Conservation (phyloP, 768 basidiomycete genomes). For the Thelephora ganbajun region DNA sequence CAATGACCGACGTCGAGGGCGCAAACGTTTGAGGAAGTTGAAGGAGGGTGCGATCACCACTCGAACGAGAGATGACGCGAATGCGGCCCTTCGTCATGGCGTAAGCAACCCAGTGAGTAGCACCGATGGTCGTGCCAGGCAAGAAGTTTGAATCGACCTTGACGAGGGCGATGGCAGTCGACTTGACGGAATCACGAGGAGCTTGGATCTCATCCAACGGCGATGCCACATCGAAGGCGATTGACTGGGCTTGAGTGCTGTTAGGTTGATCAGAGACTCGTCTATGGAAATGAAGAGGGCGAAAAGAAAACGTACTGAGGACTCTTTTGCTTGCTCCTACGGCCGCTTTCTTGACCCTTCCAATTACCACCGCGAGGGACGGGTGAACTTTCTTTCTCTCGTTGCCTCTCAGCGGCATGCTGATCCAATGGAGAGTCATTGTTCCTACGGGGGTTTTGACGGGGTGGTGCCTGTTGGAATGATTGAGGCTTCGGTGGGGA, state of each 20-base stretch:
- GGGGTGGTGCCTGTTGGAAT: constrained; percentile 23
- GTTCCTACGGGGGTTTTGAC: constrained; percentile 29
- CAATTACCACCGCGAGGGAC: constrained; percentile 34
- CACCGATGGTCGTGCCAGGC: constrained; percentile 79
- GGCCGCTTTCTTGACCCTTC: constrained; percentile 22
- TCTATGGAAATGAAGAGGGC: background rate
- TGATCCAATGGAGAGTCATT: constrained; percentile 35
- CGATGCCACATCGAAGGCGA: constrained; percentile 66
- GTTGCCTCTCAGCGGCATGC: constrained; percentile 15
- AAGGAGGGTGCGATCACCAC: constrained; percentile 77
- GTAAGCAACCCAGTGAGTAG: constrained; percentile 87
- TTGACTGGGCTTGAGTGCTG: constrained; percentile 51
- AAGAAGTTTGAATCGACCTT: constrained; percentile 76
- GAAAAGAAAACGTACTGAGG: constrained; percentile 31
- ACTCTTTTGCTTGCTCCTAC: constrained; percentile 34
- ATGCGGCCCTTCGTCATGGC: constrained; percentile 86
- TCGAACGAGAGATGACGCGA: constrained; percentile 78
- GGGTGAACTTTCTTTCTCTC: constrained; percentile 64
- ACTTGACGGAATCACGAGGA: constrained; percentile 62
- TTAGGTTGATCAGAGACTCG: background rate
- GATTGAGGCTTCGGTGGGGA: constrained; percentile 46
- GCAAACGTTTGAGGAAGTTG: constrained; percentile 56
- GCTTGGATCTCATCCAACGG: constrained; percentile 65
- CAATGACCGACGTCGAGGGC: constrained; percentile 48
- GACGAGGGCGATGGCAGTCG: constrained; percentile 83